phyloP scores from a whole-genome alignment of 768 basidiomycete species.

The Grammothele lineata region DNA sequence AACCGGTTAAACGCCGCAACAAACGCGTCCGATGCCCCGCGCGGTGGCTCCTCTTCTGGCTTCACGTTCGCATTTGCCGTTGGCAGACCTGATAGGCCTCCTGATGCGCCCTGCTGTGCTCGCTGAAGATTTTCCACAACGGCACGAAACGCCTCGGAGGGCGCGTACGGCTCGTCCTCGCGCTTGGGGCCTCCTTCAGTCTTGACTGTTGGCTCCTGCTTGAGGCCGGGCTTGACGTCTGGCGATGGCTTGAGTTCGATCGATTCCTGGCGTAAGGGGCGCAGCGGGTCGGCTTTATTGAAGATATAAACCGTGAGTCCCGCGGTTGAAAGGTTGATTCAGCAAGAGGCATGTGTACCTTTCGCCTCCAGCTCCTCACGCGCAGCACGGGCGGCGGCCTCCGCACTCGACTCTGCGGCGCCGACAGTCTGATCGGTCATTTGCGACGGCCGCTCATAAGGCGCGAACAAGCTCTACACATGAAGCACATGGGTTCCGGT shows the following conservation, averaged over 20 bases:
- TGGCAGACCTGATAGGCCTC: too few species aligned
- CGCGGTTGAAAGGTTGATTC: conserved; percentile 11
- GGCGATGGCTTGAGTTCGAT: too few species aligned
- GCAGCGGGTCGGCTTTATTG: too few species aligned
- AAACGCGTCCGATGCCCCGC: conserved; percentile 7
- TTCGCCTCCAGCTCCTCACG: neutral
- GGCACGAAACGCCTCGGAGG: conserved; percentile 3
- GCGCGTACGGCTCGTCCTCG: neutral
- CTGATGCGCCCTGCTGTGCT: too few species aligned
- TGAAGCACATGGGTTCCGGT: neutral
- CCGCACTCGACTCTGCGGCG: neutral
- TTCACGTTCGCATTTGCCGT: too few species aligned
- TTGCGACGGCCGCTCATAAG: conserved; percentile 14
- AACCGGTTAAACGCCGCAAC: conserved; percentile 6
- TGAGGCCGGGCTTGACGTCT: neutral
- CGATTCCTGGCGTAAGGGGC: too few species aligned
- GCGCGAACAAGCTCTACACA: conserved; percentile 12
- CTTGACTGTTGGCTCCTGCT: too few species aligned
- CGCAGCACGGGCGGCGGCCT: neutral
- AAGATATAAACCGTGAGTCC: too few species aligned
- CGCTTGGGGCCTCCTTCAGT: neutral
- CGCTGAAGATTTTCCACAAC: neutral
- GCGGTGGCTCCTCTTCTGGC: neutral
- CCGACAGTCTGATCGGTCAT: conserved; percentile 1
- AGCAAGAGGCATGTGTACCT: conserved; percentile 1